Evolutionary conservation across 495 filamentous ascomycete genomes (phyloP).

Genomic region (Lophiotrema nucula): DNA sequence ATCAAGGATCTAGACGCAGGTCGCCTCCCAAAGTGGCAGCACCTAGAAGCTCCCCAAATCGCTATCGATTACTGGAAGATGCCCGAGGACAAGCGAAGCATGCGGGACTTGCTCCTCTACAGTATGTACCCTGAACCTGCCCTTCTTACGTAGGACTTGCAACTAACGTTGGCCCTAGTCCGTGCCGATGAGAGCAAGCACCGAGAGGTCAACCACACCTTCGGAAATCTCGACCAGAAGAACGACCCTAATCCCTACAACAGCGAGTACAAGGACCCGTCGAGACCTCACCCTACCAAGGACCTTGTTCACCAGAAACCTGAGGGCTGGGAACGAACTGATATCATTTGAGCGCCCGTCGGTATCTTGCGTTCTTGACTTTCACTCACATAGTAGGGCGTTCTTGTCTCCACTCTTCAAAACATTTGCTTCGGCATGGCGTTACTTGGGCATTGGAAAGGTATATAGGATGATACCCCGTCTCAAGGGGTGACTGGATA

Average conservation of each 20-base stretch:
- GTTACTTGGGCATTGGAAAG: not conserved
- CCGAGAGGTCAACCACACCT: conserved; percentile 93
- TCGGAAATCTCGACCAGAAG: conserved; percentile 78
- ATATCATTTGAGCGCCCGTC: conserved; percentile 51
- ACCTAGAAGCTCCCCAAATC: conserved; percentile 79
- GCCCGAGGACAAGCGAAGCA: conserved; percentile 76
- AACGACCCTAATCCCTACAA: conserved; percentile 90
- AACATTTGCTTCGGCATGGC: conserved; percentile 2
- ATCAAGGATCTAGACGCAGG: conserved; percentile 84
- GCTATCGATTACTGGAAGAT: conserved; percentile 90
- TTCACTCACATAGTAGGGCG: not conserved
- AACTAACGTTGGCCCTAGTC: conserved; percentile 39
- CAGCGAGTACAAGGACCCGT: conserved; percentile 65
- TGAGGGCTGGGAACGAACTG: conserved; percentile 77
- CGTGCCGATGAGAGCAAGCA: conserved; percentile 96
- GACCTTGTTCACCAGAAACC: conserved; percentile 66
- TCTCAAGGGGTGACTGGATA: not conserved
- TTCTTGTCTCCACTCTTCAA: conserved; percentile 10
- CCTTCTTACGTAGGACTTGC: not conserved
- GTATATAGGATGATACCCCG: not conserved
- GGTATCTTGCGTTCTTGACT: not conserved
- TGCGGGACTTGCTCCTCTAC: conserved; percentile 83
- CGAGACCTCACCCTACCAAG: conserved; percentile 65
- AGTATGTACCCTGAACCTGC: conserved; percentile 34
- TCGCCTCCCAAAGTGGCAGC: conserved; percentile 76